Conservation (phyloP, 176 grass and related monocot species). For the Carex myosuroides region DNA sequence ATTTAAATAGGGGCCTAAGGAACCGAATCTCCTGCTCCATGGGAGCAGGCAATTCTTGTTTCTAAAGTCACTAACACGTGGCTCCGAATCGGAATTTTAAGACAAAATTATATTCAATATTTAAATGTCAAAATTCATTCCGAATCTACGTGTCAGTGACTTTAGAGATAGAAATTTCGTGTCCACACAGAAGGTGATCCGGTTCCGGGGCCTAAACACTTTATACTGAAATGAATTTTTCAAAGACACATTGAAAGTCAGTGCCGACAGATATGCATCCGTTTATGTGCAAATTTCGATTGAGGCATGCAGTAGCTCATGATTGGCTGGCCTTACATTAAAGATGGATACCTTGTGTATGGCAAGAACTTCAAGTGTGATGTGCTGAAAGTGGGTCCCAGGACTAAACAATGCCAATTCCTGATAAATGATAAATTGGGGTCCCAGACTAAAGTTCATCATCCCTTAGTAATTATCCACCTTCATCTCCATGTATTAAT, state of each 20-base stretch:
- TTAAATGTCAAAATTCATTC: too few relatives aligned
- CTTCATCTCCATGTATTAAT: neutral
- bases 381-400: neutral
- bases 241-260: neutral
- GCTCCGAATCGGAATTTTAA: too few relatives aligned
- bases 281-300: neutral
- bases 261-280: constrained; percentile 3
- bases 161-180: too few relatives aligned
- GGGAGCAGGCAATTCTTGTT: too few relatives aligned
- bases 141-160: too few relatives aligned
- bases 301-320: neutral
- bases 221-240: neutral
- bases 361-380: neutral
- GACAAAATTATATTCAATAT: too few relatives aligned
- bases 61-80: too few relatives aligned
- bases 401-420: neutral
- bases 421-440: neutral
- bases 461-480: neutral
- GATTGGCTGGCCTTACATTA: neutral
- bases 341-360: neutral
- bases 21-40: too few relatives aligned
- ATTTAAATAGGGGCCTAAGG: neutral
- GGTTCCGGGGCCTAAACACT: neutral
- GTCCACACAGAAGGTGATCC: too few relatives aligned
- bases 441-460: neutral